Base-by-base conservation (phyloP, 768 basidiomycete genomes). In the Aureoboletus auriporus region DNA sequence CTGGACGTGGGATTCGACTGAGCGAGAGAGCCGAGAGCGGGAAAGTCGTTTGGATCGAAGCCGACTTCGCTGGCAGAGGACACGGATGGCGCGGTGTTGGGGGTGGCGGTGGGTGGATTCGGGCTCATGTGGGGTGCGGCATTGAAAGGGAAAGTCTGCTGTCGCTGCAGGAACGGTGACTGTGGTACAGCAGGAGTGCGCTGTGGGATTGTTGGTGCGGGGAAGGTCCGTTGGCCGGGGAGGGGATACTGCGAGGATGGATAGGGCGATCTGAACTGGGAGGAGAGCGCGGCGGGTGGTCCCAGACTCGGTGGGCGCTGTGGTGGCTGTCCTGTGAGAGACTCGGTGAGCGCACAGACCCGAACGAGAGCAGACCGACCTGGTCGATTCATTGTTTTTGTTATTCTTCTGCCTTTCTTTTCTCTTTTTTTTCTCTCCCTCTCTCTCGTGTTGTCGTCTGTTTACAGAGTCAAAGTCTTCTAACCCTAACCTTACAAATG, bases 41-140 rank as follows among this genome's bases (percentile, higher is more conserved):
- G 89, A 58, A 91, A 90, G 67, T 90, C 89, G 61, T 88, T 89
- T 29, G 82, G 88, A 72, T 91, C 89, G 34, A 90, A 79, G 16
- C 83, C 85, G 50, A 87, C 82, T 62, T 90, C 89, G 65, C 78
- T 84, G 30, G 79, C 72, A 26, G 84, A 84, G 43, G 81, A 82
- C 52, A 74, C 77, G 41, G 80, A 81, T 40, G 82, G 78, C 33
- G 82, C 77, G 47, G 69, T 75, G 37, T 75, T 72, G 27, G 64
- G 60, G 0, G 64, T 66, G 0, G 62, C 64, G 51, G 58, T 65
- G 60, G 50, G 69, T 45, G 70, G 74, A 61, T 65, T 73, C 14
- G 76, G 75, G 59, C 71, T 77, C 67, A 84, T 69, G 64, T 84
- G 82, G 17, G 79, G 78, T 17, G 75, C 71, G 48, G 80, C 77